These are phyloP conservation scores for Scheffersomyces coipomensis DNA, from an alignment of 805 yeast genomes.

Conservation along the genomic window DNA sequence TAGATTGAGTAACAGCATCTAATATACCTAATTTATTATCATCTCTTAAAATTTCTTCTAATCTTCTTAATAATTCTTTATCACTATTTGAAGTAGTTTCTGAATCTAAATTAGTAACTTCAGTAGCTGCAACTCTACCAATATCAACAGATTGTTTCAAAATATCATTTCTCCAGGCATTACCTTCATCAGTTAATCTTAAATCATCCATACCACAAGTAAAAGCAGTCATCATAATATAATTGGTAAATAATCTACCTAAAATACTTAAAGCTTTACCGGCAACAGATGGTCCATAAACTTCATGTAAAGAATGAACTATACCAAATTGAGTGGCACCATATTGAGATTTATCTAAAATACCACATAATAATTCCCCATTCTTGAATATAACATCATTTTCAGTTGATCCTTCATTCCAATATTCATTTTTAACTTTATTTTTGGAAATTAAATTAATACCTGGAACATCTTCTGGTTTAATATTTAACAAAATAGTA, in stretches of 20 bases:
- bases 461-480: constrained; percentile 88
- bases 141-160: constrained; percentile 73
- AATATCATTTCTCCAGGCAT: constrained; percentile 82
- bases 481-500: constrained; percentile 85
- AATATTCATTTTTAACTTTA: constrained; percentile 90
- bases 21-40: constrained; percentile 87
- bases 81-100: constrained; percentile 47
- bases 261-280: constrained; percentile 89
- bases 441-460: constrained; percentile 78
- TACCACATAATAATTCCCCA: constrained; percentile 90
- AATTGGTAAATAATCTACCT: constrained; percentile 92
- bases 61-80: constrained; percentile 77
- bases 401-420: constrained; percentile 85
- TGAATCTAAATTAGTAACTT: constrained; percentile 79
- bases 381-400: constrained; percentile 81
- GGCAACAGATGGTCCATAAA: constrained; percentile 88
- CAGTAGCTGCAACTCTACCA: constrained; percentile 91
- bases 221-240: constrained; percentile 86
- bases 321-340: constrained; percentile 98
- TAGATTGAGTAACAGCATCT: constrained; percentile 93
- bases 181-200: constrained; percentile 88
- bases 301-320: constrained; percentile 94
- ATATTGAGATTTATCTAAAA: constrained; percentile 95
- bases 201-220: constrained; percentile 99
- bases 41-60: constrained; percentile 94